Percentiles rank a stretch among this genome's conserved stretches.
Evolutionary conservation across 164 flowering plant species (phyloP).

Genomic region (Magnolia officinalis): DNA sequence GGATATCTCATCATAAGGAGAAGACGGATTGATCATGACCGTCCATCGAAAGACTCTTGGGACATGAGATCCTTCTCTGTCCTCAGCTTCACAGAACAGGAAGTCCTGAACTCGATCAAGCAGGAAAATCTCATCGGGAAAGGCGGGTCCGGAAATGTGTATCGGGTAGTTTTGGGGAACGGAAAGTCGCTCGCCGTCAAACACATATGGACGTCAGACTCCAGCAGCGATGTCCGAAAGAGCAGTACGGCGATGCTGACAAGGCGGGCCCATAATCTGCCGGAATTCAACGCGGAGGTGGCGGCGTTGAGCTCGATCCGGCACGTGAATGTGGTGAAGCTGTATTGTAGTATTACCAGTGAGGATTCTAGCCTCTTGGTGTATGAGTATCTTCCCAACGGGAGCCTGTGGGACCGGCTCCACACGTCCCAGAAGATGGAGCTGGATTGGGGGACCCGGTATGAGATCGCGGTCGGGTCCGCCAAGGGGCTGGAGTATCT

Average conservation of each 20-base stretch:
- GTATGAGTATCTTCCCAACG: slow-evolving; percentile 70
- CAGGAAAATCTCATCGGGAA: slow-evolving; percentile 71
- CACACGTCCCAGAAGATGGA: slow-evolving; percentile 38
- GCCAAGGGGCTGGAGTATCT: slow-evolving; percentile 76
- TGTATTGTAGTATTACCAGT: slow-evolving; percentile 68
- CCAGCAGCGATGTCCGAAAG: slow-evolving; percentile 7
- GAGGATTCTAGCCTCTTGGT: slow-evolving; percentile 68
- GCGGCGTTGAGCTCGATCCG: slow-evolving; percentile 59
- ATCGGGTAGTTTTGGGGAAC: slow-evolving; percentile 37
- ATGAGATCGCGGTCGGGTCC: slow-evolving; percentile 64
- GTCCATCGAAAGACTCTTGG: slow-evolving; percentile 63
- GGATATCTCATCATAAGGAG: slow-evolving; percentile 31
- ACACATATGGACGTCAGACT: slow-evolving; percentile 49
- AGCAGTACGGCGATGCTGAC: slow-evolving; percentile 25
- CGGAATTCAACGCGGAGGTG: slow-evolving; percentile 73
- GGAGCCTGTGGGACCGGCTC: slow-evolving; percentile 72
- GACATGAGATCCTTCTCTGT: slow-evolving; percentile 67
- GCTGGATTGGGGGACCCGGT: slow-evolving; percentile 56
- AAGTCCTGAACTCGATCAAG: slow-evolving; percentile 59
- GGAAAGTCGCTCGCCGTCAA: slow-evolving; percentile 69
- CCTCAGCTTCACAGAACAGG: slow-evolving; percentile 63
- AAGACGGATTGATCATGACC: slow-evolving; percentile 22
- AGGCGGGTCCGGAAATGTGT: slow-evolving; percentile 84
- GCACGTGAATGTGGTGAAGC: slow-evolving; percentile 77
- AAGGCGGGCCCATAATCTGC: slow-evolving; percentile 5